Conservation (phyloP, 2,329 filamentous ascomycete genomes). For the Aureobasidium sp. region DNA sequence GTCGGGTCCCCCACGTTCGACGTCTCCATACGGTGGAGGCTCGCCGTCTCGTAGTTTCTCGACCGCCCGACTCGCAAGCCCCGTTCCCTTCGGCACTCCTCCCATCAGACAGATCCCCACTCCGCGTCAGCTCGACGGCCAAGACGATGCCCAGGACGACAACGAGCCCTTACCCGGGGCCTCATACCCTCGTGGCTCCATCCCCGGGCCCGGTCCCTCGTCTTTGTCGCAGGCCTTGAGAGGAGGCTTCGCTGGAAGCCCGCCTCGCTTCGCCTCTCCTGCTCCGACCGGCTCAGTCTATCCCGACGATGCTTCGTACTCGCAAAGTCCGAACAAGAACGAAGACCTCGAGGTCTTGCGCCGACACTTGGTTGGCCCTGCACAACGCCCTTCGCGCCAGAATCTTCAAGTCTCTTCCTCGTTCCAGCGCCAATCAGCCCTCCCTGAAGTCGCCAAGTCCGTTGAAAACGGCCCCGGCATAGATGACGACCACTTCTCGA, state of each 20-base stretch:
- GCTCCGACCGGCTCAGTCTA: conserved; percentile 45
- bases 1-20: neutral
- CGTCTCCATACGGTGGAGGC: conserved; percentile 9
- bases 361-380: conserved; percentile 75
- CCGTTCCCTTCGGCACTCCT: conserved; percentile 43
- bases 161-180: conserved; percentile 55
- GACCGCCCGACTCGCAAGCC: conserved; percentile 48
- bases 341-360: conserved; percentile 90
- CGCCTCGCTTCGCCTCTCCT: conserved; percentile 55
- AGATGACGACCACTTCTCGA: conserved; percentile 74
- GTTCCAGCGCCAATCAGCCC: conserved; percentile 19
- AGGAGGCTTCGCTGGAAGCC: conserved; percentile 61
- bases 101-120: conserved; percentile 43
- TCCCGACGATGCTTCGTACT: conserved; percentile 37
- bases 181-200: conserved; percentile 42
- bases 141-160: conserved; percentile 22
- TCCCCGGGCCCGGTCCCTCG: conserved; percentile 72
- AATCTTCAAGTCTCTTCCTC: conserved; percentile 20
- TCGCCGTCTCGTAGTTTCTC: conserved; percentile 26
- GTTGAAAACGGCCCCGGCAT: conserved; percentile 12
- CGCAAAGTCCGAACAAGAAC: conserved; percentile 54
- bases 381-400: conserved; percentile 32
- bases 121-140: conserved; percentile 36
- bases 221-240: conserved; percentile 83
- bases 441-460: conserved; percentile 24